Conservation (phyloP, 805 yeast genomes). For the Lipomyces lipofer region DNA sequence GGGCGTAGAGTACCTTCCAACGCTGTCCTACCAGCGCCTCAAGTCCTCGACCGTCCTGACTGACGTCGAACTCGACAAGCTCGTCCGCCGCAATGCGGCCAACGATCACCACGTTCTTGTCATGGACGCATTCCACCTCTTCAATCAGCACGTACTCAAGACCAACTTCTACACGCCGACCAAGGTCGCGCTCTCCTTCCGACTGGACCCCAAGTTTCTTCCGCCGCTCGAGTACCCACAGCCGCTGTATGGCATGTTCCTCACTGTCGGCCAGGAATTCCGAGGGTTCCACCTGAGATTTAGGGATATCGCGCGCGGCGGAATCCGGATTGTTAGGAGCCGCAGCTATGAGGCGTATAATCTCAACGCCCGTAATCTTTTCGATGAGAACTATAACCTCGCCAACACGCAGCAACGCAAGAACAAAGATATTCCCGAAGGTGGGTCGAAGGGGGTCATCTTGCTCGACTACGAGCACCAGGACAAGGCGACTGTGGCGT, state of each 20-base stretch:
- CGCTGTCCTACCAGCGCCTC: slow-evolving; percentile 84
- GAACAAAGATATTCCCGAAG: slow-evolving; percentile 98
- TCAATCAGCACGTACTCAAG: slow-evolving; percentile 84
- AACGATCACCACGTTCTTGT: slow-evolving; percentile 79
- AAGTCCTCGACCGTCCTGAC: slow-evolving; percentile 71
- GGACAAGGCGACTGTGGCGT: slow-evolving; percentile 77
- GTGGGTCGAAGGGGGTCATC: slow-evolving; percentile 97
- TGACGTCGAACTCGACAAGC: slow-evolving; percentile 70
- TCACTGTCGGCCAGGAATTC: slow-evolving; percentile 93
- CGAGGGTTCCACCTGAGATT: slow-evolving; percentile 97
- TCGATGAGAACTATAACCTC: slow-evolving; percentile 94
- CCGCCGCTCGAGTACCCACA: slow-evolving; percentile 88
- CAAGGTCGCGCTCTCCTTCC: slow-evolving; percentile 91
- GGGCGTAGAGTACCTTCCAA: slow-evolving; percentile 45
- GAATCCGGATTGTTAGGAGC: slow-evolving; percentile 91
- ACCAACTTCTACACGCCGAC: slow-evolving; percentile 93
- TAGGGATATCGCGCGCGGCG: slow-evolving; percentile 97
- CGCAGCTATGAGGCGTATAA: slow-evolving; percentile 82
- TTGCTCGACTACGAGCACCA: slow-evolving; percentile 71
- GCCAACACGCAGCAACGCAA: slow-evolving; percentile 96
- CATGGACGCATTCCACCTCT: slow-evolving; percentile 74
- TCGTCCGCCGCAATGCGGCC: slow-evolving; percentile 67
- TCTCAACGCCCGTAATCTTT: slow-evolving; percentile 79
- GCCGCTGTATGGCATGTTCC: slow-evolving; percentile 90
- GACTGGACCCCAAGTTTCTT: slow-evolving; percentile 82